A percentile compares a stretch with the other conserved stretches of the same genome.
Conservation (phyloP, 2,329 filamentous ascomycete genomes). For the Annulohypoxylon truncatum region DNA sequence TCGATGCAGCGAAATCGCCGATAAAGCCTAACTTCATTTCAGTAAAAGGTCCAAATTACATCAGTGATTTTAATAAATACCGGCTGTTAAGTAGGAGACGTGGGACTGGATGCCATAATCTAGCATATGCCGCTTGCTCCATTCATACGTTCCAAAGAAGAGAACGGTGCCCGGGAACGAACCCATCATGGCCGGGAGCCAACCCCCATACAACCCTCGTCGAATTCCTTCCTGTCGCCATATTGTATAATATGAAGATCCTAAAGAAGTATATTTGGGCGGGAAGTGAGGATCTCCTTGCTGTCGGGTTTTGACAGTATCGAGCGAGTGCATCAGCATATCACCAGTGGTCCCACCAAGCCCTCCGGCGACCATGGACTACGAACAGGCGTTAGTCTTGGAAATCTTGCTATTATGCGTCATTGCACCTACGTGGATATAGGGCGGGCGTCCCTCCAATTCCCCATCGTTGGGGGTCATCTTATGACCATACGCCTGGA, state of each 20-base stretch:
- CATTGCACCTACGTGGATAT: constrained; percentile 67
- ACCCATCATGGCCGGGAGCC: constrained; percentile 87
- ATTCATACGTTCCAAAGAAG: constrained; percentile 98
- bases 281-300: constrained; percentile 95
- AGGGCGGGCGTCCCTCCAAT: constrained; percentile 69
- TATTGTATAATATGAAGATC: constrained; percentile 91
- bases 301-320: constrained; percentile 98
- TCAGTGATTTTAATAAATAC: constrained; percentile 57
- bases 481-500: constrained; percentile 47
- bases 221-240: constrained; percentile 89
- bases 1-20: constrained; percentile 89
- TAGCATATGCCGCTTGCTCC: constrained; percentile 88
- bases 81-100: constrained; percentile 85
- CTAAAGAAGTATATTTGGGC: constrained; percentile 90
- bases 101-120: constrained; percentile 85
- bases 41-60: constrained; percentile 19
- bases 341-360: constrained; percentile 93
- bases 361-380: constrained; percentile 97
- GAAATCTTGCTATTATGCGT: constrained; percentile 23
- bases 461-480: constrained; percentile 59
- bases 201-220: constrained; percentile 92
- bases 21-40: constrained; percentile 74
- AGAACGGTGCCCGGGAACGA: constrained; percentile 94
- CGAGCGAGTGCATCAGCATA: constrained; percentile 98
- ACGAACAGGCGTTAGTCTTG: constrained; percentile 40